Conservation (phyloP, 2,329 filamentous ascomycete species). For the Talaromyces sp. region DNA sequence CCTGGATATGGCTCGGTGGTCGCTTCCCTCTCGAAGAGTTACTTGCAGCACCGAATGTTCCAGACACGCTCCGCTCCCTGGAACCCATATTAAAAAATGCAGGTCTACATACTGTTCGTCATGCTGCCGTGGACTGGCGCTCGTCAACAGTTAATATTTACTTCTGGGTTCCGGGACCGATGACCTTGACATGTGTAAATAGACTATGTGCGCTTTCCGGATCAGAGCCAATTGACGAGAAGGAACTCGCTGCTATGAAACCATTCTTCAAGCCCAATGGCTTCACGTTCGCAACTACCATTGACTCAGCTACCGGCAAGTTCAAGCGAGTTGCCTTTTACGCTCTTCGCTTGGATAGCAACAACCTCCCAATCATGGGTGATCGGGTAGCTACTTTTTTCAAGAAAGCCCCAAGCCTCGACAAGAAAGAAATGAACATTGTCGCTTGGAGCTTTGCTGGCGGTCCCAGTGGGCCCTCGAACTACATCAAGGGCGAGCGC, state of each 20-base stretch:
- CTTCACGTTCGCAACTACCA: slow-evolving; percentile 14
- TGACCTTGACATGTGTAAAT: background rate
- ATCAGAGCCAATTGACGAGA: background rate
- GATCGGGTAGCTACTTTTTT: slow-evolving; percentile 13
- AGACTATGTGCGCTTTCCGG: background rate
- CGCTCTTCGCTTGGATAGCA: slow-evolving; percentile 12
- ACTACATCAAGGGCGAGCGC: slow-evolving; percentile 17
- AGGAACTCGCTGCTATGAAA: background rate
- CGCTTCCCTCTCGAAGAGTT: background rate
- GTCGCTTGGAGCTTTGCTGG: slow-evolving; percentile 16
- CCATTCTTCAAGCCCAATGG: slow-evolving; percentile 6
- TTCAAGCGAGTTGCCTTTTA: slow-evolving; percentile 15
- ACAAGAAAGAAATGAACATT: slow-evolving; percentile 13
- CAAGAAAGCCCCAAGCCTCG: slow-evolving; percentile 1
- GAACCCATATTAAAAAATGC: background rate
- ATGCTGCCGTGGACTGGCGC: slow-evolving; percentile 15
- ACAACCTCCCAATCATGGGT: background rate
- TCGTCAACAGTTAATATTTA: slow-evolving; percentile 15
- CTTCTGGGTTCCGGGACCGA: slow-evolving; percentile 10
- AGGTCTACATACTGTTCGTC: slow-evolving; percentile 10
- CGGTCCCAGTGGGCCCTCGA: background rate
- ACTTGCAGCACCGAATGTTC: slow-evolving; percentile 7
- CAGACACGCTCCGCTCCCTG: background rate
- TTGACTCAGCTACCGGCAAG: background rate
- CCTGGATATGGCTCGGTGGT: slow-evolving; percentile 16